Percentiles rank a stretch among this genome's conserved stretches.
Conservation (phyloP, 202 grass and related monocot species). For the Bolboschoenoplectus hybrid region DNA sequence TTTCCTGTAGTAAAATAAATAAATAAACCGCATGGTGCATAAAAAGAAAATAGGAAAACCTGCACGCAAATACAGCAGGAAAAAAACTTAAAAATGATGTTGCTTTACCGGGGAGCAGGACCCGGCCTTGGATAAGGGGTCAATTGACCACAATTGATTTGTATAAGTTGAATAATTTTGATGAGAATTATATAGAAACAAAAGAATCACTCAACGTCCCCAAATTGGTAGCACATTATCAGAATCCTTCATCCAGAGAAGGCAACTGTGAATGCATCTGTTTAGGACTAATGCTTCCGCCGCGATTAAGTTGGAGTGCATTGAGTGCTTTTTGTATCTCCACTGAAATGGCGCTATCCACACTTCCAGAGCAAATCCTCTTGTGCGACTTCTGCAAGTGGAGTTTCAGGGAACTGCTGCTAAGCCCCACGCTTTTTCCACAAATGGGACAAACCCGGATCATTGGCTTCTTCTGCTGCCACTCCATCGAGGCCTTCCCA, state of each 20-base stretch:
- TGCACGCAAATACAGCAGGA: slow-evolving; percentile 13
- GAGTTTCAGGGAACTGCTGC: slow-evolving; percentile 87
- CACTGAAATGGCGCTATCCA: slow-evolving; percentile 69
- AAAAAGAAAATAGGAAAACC: not conserved
- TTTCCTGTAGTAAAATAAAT: not conserved
- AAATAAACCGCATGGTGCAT: not conserved
- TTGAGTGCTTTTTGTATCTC: slow-evolving; percentile 81
- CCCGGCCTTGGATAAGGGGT: slow-evolving; percentile 1
- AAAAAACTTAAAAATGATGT: slow-evolving; percentile 9
- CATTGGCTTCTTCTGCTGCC: slow-evolving; percentile 71
- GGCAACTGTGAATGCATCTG: slow-evolving; percentile 44
- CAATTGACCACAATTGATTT: slow-evolving; percentile 25
- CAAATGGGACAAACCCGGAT: slow-evolving; percentile 92
- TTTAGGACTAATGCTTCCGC: slow-evolving; percentile 49
- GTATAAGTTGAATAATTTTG: not conserved
- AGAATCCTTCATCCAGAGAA: slow-evolving; percentile 46
- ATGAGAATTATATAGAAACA: not conserved
- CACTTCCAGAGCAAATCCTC: slow-evolving; percentile 72
- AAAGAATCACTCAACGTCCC: not conserved
- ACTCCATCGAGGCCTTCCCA: slow-evolving; percentile 76
- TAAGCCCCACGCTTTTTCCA: slow-evolving; percentile 80
- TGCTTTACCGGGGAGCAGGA: not conserved
- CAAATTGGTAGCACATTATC: not conserved
- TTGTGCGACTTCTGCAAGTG: slow-evolving; percentile 80
- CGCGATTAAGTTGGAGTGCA: slow-evolving; percentile 50